A percentile compares a stretch with the other conserved stretches of the same genome.
Evolutionary conservation across 306 rosid species (phyloP).

Genomic region (Quercus engelmannii): DNA sequence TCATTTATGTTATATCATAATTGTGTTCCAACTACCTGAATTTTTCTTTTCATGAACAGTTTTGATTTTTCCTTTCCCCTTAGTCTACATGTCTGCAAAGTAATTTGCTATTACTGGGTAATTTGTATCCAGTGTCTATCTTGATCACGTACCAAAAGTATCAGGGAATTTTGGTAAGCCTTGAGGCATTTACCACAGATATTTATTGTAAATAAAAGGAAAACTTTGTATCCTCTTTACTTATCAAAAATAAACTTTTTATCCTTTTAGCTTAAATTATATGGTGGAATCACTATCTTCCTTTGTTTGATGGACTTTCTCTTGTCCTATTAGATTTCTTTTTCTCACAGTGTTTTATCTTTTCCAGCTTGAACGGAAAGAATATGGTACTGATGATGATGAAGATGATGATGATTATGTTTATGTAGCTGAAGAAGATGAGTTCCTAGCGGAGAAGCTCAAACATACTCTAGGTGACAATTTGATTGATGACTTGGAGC

Average conservation of each 20-base stretch:
- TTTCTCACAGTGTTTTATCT: conserved; percentile 4
- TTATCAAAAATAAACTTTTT: background rate
- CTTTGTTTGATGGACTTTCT: background rate
- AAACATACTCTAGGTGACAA: conserved; percentile 38
- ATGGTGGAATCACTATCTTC: background rate
- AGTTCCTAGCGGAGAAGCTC: conserved; percentile 64
- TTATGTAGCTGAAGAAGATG: conserved; percentile 57
- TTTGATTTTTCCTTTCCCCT: background rate
- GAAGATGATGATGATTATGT: conserved; percentile 19
- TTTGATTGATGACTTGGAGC: conserved; percentile 43
- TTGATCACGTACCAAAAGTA: background rate
- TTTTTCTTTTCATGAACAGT: background rate
- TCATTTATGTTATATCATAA: too few species aligned
- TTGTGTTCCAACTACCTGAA: background rate
- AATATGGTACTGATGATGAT: conserved; percentile 49
- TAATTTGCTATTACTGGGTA: background rate
- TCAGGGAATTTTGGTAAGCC: background rate
- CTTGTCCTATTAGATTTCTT: background rate
- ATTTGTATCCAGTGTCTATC: background rate
- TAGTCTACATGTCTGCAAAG: background rate
- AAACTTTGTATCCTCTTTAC: background rate
- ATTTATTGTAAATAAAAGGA: background rate
- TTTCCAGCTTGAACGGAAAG: conserved; percentile 62
- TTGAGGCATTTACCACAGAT: background rate
- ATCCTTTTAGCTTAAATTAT: background rate